phyloP scores from a whole-genome alignment of 2,329 filamentous ascomycete species.

The Talaromyces marneffei region DNA sequence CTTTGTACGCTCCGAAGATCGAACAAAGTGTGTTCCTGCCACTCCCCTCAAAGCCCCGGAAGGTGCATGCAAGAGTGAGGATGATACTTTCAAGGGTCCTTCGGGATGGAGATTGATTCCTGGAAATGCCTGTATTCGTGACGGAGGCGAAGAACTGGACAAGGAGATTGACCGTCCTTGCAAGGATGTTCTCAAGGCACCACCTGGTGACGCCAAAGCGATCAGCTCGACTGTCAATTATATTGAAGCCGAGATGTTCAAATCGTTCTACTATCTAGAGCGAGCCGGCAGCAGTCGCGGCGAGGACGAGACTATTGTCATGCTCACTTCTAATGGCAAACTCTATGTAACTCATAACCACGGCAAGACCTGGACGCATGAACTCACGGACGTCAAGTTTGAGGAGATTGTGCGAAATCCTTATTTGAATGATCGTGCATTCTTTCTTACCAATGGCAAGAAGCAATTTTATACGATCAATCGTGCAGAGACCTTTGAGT shows the following conservation, averaged over 20 bases:
- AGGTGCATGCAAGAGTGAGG: conserved; percentile 64
- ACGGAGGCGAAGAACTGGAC: conserved; percentile 61
- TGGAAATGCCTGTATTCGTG: conserved; percentile 64
- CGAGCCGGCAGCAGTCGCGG: conserved; percentile 59
- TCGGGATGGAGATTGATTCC: conserved; percentile 93
- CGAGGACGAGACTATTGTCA: conserved; percentile 66
- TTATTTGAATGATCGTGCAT: conserved; percentile 78
- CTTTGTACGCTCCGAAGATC: conserved; percentile 63
- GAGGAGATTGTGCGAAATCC: conserved; percentile 67
- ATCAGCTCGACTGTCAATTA: conserved; percentile 55
- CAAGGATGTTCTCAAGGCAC: conserved; percentile 52
- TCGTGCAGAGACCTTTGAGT: conserved; percentile 65
- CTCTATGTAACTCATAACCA: conserved; percentile 77
- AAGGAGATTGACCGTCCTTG: conserved; percentile 71
- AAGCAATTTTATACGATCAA: conserved; percentile 76
- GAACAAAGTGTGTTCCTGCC: conserved; percentile 61
- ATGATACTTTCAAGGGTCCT: conserved; percentile 72
- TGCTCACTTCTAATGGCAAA: conserved; percentile 53
- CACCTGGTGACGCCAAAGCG: conserved; percentile 53
- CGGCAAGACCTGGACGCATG: conserved; percentile 75
- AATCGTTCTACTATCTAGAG: conserved; percentile 70
- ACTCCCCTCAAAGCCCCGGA: conserved; percentile 61
- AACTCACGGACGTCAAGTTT: conserved; percentile 61
- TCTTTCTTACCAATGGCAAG: conserved; percentile 67
- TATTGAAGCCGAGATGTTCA: conserved; percentile 57